These are phyloP conservation scores for Termitomyces sp. DNA, from an alignment of 768 basidiomycete species.

Conservation along the genomic window DNA sequence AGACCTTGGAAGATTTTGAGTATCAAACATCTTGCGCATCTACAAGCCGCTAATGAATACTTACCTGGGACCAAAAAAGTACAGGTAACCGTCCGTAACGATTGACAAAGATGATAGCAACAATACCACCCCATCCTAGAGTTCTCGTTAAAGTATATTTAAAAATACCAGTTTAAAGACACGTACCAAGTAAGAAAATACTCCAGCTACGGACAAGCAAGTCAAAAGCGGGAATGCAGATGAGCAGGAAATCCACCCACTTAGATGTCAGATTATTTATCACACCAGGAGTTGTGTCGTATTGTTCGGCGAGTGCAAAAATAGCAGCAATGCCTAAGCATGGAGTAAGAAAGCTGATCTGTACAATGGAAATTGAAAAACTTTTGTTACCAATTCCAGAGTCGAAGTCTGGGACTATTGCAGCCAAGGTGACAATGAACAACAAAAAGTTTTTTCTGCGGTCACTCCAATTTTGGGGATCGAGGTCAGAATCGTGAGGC, in stretches of 20 bases:
- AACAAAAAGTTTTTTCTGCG: conserved; percentile 44
- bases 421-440: conserved; percentile 48
- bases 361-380: not conserved
- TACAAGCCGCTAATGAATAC: conserved; percentile 1
- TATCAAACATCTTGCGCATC: not conserved
- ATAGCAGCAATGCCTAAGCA: conserved; percentile 46
- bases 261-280: conserved; percentile 57
- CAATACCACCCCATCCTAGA: conserved; percentile 41
- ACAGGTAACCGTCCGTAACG: conserved; percentile 56
- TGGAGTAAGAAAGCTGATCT: not conserved
- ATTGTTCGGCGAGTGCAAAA: conserved; percentile 51
- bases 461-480: conserved; percentile 42
- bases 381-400: conserved; percentile 42
- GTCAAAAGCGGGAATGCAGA: not conserved
- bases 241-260: conserved; percentile 12
- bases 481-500: conserved; percentile 33
- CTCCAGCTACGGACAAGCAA: conserved; percentile 37
- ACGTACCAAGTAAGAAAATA: conserved; percentile 45
- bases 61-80: conserved; percentile 52
- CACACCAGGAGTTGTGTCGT: conserved; percentile 40
- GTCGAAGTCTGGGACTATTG: conserved; percentile 58
- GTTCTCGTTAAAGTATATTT: not conserved
- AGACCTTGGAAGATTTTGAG: conserved; percentile 24
- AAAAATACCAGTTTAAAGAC: not conserved
- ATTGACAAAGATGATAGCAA: conserved; percentile 46